Evolutionary conservation across 2,329 filamentous ascomycete species (phyloP).

Genomic region (Hypoxylon sp.): DNA sequence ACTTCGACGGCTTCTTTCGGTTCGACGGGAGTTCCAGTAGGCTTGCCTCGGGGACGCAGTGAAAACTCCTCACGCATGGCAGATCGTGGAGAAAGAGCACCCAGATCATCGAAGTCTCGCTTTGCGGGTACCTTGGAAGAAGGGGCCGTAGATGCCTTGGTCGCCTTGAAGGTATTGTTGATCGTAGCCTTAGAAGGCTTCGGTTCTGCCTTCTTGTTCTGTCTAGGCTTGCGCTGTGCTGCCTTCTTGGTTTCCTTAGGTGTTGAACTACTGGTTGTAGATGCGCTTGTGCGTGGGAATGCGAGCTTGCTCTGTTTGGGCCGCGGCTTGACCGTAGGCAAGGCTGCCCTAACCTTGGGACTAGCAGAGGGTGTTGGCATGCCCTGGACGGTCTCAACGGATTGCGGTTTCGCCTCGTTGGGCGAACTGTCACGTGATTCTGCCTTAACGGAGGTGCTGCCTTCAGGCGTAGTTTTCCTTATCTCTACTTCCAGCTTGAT

Average conservation of each 20-base stretch:
- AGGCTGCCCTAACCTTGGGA: constrained; percentile 61
- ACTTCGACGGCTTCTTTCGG: constrained; percentile 33
- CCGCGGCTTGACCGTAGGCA: constrained; percentile 58
- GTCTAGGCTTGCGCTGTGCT: constrained; percentile 55
- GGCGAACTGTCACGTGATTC: constrained; percentile 47
- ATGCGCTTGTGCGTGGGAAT: constrained; percentile 54
- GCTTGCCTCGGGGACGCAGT: constrained; percentile 47
- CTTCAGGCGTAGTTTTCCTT: constrained; percentile 47
- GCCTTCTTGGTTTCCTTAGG: constrained; percentile 54
- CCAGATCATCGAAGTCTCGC: constrained; percentile 41
- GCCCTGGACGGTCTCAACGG: constrained; percentile 60
- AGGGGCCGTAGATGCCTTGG: constrained; percentile 40
- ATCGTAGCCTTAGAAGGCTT: constrained; percentile 51
- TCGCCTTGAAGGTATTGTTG: constrained; percentile 51
- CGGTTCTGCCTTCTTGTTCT: constrained; percentile 60
- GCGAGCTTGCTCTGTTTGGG: constrained; percentile 66
- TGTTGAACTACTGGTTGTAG: constrained; percentile 46
- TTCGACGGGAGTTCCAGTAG: constrained; percentile 19
- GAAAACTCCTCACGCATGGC: constrained; percentile 49
- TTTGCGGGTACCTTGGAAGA: constrained; percentile 48
- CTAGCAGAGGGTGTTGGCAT: constrained; percentile 72
- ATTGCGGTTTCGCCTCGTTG: constrained; percentile 55
- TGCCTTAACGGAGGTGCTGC: constrained; percentile 39
- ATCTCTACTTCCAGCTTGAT: constrained; percentile 60
- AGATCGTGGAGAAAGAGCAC: constrained; percentile 32